These are phyloP conservation scores for Smallanthus sonchifolius DNA, from an alignment of 129 eudicot species.

Conservation along the genomic window DNA sequence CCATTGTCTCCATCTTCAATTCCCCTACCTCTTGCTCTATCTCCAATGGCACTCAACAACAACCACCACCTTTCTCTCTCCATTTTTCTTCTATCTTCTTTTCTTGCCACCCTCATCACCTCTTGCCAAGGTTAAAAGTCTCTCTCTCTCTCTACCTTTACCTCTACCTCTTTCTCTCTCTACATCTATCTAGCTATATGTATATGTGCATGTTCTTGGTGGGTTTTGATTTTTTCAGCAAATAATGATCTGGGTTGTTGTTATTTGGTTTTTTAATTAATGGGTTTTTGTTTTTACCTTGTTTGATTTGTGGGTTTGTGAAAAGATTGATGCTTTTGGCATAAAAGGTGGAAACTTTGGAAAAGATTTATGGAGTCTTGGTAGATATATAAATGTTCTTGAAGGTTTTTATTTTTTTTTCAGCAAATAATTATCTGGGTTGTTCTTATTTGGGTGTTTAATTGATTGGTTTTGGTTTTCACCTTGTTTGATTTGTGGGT, in stretches of 20 bases:
- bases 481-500: neutral
- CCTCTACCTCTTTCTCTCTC: neutral
- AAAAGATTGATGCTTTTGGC: conserved; percentile 11
- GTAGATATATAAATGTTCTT: neutral
- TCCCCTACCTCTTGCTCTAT: conserved; percentile 26
- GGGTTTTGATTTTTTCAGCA: conserved; percentile 7
- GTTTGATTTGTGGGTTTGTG: conserved; percentile 2
- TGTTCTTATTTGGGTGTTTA: neutral
- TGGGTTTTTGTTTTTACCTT: neutral
- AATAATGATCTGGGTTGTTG: conserved; percentile 11
- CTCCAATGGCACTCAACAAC: conserved; percentile 47
- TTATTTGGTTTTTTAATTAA: conserved; percentile 5
- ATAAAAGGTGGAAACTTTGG: conserved; percentile 11
- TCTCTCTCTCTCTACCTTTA: conserved; percentile 18
- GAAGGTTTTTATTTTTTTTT: neutral
- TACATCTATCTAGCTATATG: neutral
- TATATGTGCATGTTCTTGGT: conserved; percentile 10
- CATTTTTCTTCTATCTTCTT: conserved; percentile 31
- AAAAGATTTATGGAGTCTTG: no score
- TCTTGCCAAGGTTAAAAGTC: conserved; percentile 49
- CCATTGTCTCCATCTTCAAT: conserved; percentile 19
- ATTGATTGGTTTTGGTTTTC: conserved; percentile 2
- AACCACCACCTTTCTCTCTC: conserved; percentile 15
- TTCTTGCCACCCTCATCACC: conserved; percentile 32
- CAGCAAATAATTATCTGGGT: conserved; percentile 9